Evolutionary conservation across 1,284 basidiomycete species (phyloP), one percentile per base, ranked within the genome.

Genomic region (Singerocomus inundabilis): DNA sequence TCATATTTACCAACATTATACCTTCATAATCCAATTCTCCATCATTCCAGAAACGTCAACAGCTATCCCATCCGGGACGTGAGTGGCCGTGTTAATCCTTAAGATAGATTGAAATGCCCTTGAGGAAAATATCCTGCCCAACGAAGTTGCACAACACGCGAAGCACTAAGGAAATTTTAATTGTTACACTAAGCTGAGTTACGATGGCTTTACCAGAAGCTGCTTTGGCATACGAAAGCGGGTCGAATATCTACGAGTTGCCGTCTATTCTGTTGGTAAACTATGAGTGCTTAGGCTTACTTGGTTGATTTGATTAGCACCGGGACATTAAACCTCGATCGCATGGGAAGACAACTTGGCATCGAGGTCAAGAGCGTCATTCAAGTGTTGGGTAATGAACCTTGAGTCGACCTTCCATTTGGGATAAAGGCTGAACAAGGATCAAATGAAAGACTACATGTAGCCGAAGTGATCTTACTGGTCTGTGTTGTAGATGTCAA

Each of bases 301-400:
- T 75, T 93, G 88, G 66, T 88, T 88, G 60, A 94, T 89, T 66
- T 89, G 82, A 63, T 90, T 87, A 12, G 91, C 88, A 65, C 95
- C 90, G 0, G 91, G 90, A 62, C 89, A 93, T 9, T 88, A 87
- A 18, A 98, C 92, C 70, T 99, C 93, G 62, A 99, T 93, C 1
- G 95, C 91, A 70, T 99, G 96, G 29, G 92, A 95, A 13, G 93
- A 96, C 13, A 90, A 75, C 68, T 95, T 93, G 10, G 91, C 83
- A 64, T 99, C 96, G 48, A 98, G 80, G 32, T 76, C 73, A 30
- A 97, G 78, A 12, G 95, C 93, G 28, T 72, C 68, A 53, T 77
- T 76, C 32, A 87, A 70, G 60, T 84, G 77, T n/a, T 71, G 67
- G 12, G 76, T 76, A 55, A 90, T 83, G 64, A 90, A 91, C 42